Percentiles rank a stretch among this genome's conserved stretches.
Evolutionary conservation across 805 yeast species (phyloP).

Genomic region (Cyberlindnera sargentensis): DNA sequence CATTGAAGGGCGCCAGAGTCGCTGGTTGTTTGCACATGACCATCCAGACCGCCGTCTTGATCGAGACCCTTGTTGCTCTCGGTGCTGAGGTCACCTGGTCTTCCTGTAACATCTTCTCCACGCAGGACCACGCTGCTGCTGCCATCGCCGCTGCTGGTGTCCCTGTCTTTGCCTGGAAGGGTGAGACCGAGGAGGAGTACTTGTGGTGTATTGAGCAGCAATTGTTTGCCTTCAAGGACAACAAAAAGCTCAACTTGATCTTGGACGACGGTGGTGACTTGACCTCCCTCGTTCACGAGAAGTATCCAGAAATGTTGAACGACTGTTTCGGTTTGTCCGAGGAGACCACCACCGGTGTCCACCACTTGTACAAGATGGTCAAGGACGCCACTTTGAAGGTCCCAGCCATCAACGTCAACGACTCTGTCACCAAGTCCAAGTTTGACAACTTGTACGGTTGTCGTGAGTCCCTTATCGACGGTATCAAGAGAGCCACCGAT

Average conservation of each 20-base stretch:
- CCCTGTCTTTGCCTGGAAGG: slow-evolving; percentile 99
- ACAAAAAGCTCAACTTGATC: slow-evolving; percentile 90
- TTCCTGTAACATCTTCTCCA: slow-evolving; percentile 98
- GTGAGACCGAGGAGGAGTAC: slow-evolving; percentile 99
- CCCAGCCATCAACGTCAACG: slow-evolving; percentile 99
- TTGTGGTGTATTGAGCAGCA: slow-evolving; percentile 99
- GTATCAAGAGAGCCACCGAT: slow-evolving; percentile 99
- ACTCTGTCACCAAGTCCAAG: slow-evolving; percentile 97
- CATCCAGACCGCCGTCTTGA: slow-evolving; percentile 97
- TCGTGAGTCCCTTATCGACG: slow-evolving; percentile 97
- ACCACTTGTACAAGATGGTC: slow-evolving; percentile 95
- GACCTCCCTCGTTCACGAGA: slow-evolving; percentile 93
- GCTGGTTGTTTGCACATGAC: slow-evolving; percentile 99
- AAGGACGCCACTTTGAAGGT: slow-evolving; percentile 86
- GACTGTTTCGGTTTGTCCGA: slow-evolving; percentile 95
- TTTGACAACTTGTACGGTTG: slow-evolving; percentile 99
- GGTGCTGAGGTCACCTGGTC: slow-evolving; percentile 99
- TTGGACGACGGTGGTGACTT: slow-evolving; percentile 99
- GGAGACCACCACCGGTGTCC: slow-evolving; percentile 99
- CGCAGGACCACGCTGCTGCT: slow-evolving; percentile 99
- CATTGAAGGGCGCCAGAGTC: slow-evolving; percentile 96
- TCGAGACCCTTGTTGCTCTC: slow-evolving; percentile 92
- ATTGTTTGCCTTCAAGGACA: slow-evolving; percentile 95
- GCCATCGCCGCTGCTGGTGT: slow-evolving; percentile 99
- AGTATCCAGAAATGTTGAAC: slow-evolving; percentile 95